Evolutionary conservation across 169 alveolate species (phyloP).

Genomic region (Plasmodium gonderi): DNA sequence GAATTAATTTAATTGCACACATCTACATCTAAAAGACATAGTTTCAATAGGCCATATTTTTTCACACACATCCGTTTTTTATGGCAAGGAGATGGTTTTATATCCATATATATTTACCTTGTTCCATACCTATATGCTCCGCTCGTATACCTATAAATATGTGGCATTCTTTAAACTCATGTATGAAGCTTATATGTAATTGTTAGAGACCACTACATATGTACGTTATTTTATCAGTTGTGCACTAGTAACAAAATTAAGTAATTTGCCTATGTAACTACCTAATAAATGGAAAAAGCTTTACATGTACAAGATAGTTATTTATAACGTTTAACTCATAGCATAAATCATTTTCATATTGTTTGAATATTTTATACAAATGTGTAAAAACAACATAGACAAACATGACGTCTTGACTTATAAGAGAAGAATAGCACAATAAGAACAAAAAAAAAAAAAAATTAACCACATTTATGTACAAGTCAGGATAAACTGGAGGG

Average conservation of each 20-base stretch:
- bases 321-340: background rate
- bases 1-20: background rate
- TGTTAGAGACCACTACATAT: background rate
- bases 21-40: background rate
- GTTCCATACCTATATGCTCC: background rate
- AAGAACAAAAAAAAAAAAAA: slow-evolving; percentile 23
- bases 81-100: background rate
- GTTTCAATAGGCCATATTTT: background rate
- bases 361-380: background rate
- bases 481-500: background rate
- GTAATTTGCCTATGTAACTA: background rate
- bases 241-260: background rate
- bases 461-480: background rate
- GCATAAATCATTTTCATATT: background rate
- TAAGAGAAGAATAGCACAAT: slow-evolving; percentile 19
- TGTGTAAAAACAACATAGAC: background rate
- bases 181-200: background rate
- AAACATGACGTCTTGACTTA: slow-evolving; percentile 1
- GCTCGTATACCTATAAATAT: background rate
- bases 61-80: background rate
- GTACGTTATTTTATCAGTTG: background rate
- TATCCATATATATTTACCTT: background rate
- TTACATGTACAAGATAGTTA: background rate
- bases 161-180: background rate
- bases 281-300: slow-evolving; percentile 1